A percentile compares a stretch with the other conserved stretches of the same genome.
Evolutionary conservation across 2,329 filamentous ascomycete species (phyloP).

Genomic region (Sclerotinia sclerotiorum): DNA sequence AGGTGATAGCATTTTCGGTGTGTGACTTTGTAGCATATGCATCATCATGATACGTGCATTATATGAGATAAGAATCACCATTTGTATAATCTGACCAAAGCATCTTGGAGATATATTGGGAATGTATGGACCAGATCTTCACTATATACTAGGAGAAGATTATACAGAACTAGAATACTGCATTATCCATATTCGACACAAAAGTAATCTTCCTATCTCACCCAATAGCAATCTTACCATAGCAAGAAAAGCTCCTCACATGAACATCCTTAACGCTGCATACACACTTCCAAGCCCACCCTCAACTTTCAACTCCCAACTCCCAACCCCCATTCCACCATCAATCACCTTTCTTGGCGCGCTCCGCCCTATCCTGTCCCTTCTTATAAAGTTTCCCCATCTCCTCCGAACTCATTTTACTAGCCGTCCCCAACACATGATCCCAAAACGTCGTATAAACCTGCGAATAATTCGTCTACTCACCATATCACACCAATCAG

Average conservation of each 20-base stretch:
- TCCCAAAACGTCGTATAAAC: conserved; percentile 18
- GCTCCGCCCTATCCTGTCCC: not conserved
- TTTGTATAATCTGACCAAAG: not conserved
- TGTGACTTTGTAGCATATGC: not conserved
- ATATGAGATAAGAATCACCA: not conserved
- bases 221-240: not conserved
- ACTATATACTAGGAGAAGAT: too few species aligned
- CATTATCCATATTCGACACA: not conserved
- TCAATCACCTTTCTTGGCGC: conserved; percentile 3
- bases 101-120: not conserved
- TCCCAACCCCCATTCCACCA: not conserved
- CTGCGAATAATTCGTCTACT: conserved; percentile 15
- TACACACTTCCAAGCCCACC: not conserved
- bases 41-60: not conserved
- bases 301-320: not conserved
- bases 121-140: not conserved
- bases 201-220: not conserved
- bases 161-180: not conserved
- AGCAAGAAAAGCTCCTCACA: not conserved
- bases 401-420: not conserved
- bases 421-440: conserved; percentile 2
- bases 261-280: not conserved
- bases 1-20: not conserved
- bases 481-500: not conserved
- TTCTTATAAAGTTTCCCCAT: conserved; percentile 10